Base-by-base conservation (phyloP, 2,329 filamentous ascomycete genomes). In the Xylaria polymorpha region DNA sequence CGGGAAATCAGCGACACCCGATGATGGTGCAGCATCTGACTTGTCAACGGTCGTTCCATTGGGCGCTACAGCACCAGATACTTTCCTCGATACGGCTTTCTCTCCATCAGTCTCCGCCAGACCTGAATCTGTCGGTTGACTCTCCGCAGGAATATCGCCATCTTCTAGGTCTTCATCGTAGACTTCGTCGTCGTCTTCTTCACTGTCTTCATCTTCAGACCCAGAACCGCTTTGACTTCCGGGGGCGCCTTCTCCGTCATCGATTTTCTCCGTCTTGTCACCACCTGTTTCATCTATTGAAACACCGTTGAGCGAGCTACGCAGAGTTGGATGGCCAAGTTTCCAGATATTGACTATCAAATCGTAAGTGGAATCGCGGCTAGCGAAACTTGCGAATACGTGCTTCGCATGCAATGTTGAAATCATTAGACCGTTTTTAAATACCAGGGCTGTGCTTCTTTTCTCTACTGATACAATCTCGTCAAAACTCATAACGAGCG, bases 331-430 rank as follows among this genome's bases (percentile, higher is more conserved):
- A 79, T 99, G 96, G 18, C 93, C 96, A 37, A 98, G 91, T 80
- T 97, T 97, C 96, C 96, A 99, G 67, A 99, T 98, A 68, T 97
- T 97, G 73, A 99, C 92, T 78, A 99, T 94, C 55, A 99, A 84
- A 78, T 99, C 97, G 77, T 98, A 99, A 0, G 97, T 98, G 2
- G 94, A 94, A 81, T 99, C 96, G 78, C 96, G 88, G 76, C 94
- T 96, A 5, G 97, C 91, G 73, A 99, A 93, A 81, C 94, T 98
- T 64, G 96, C 94, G 81, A 99, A 99, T 0, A 97, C 90, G 77
- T 99, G 96, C 73, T 96, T 94, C 51, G 96, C 94, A 79, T 99
- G 96, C 14, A 98, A 84, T 0, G 96, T 99, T 59, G 97, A 94
- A 51, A 99, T 97, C 82, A 97, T 96, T 64, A 99, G 92, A 4